These are phyloP conservation scores for Salix koriyanagi DNA, from an alignment of 345 rosid species.

Conservation along the genomic window DNA sequence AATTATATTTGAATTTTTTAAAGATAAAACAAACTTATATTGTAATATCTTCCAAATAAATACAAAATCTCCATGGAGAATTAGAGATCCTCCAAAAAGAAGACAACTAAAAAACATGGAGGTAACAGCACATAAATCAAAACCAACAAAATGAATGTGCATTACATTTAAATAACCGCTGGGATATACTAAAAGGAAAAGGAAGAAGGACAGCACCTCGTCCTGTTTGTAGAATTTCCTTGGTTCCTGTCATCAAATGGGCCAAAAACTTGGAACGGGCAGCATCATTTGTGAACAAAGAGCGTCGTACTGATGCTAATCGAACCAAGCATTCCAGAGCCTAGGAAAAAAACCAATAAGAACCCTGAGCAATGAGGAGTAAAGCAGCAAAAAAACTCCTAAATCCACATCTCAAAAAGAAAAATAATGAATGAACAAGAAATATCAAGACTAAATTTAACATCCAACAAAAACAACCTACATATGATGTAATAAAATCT, in stretches of 20 bases:
- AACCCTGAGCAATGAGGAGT: neutral
- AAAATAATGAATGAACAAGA: neutral
- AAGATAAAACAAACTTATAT: neutral
- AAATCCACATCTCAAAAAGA: neutral
- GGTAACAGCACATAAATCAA: neutral
- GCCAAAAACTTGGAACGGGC: slow-evolving; percentile 88
- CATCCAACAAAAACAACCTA: neutral
- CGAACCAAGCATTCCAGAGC: slow-evolving; percentile 99
- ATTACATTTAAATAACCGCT: neutral
- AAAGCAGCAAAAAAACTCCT: neutral
- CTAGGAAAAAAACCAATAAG: slow-evolving; percentile 35
- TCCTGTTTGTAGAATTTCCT: slow-evolving; percentile 90
- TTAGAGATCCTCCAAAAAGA: neutral
- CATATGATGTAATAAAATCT: neutral
- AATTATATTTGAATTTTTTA: neutral
- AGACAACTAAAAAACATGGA: neutral
- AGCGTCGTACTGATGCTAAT: slow-evolving; percentile 88
- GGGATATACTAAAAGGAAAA: neutral
- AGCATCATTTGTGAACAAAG: slow-evolving; percentile 81
- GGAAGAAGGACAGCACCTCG: slow-evolving; percentile 42
- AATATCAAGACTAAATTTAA: neutral
- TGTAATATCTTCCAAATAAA: neutral
- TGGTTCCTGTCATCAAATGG: slow-evolving; percentile 93
- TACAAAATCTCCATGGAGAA: neutral
- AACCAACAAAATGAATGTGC: neutral